A percentile compares a stretch with the other conserved stretches of the same genome.
These are phyloP conservation scores for Fomitopsis palustris DNA, from an alignment of 1,284 basidiomycete genomes.

Conservation along the genomic window DNA sequence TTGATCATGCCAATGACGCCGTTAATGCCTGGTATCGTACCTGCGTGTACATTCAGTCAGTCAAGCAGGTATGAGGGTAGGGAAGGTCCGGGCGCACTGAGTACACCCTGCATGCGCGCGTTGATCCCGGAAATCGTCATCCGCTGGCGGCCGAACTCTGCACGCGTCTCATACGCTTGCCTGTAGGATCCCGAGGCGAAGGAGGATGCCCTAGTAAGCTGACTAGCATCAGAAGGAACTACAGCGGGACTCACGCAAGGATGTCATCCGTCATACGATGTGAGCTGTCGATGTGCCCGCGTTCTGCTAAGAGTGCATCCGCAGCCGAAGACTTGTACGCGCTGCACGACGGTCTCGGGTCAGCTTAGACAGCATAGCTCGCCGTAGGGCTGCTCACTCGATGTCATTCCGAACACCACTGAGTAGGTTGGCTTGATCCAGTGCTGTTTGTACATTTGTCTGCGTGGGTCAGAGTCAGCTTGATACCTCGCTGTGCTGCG, in stretches of 20 bases:
- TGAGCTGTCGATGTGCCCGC: slow-evolving; percentile 86
- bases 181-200: slow-evolving; percentile 36
- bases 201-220: neutral
- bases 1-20: slow-evolving; percentile 91
- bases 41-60: slow-evolving; percentile 34
- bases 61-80: neutral
- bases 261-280: slow-evolving; percentile 95
- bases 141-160: slow-evolving; percentile 89
- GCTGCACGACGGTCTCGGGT: slow-evolving; percentile 33
- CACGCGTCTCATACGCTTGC: slow-evolving; percentile 97
- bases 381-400: slow-evolving; percentile 49
- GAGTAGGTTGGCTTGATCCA: slow-evolving; percentile 85
- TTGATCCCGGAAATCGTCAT: slow-evolving; percentile 75
- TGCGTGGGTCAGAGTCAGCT: slow-evolving; percentile 23
- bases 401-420: slow-evolving; percentile 95
- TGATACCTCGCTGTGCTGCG: neutral
- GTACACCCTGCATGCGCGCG: slow-evolving; percentile 77
- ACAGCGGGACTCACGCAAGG: slow-evolving; percentile 60
- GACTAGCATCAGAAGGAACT: neutral
- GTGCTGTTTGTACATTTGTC: slow-evolving; percentile 79
- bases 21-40: slow-evolving; percentile 91
- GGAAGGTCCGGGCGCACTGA: slow-evolving; percentile 52
- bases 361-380: neutral
- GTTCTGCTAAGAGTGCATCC: slow-evolving; percentile 85
- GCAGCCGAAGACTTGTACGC: slow-evolving; percentile 88